Evolutionary conservation across 164 flowering plant species (phyloP).

Genomic region (Aristolochia californica): DNA sequence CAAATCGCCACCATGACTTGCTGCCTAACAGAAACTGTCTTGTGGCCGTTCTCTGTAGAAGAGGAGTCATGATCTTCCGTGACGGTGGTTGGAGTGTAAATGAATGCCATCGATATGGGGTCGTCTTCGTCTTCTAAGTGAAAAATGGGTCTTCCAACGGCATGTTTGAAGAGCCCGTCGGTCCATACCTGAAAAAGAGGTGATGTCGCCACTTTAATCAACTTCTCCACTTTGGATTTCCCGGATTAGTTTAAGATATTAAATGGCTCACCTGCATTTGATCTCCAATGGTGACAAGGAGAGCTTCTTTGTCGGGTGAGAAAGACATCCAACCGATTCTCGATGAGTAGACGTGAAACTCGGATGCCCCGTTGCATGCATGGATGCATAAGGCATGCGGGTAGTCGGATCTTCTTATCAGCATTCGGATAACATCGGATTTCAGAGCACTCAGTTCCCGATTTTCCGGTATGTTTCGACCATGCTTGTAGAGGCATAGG

Average conservation of each 20-base stretch:
- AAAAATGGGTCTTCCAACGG: constrained; percentile 63
- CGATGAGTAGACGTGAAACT: constrained; percentile 59
- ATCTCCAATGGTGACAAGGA: constrained; percentile 73
- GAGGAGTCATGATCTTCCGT: background rate
- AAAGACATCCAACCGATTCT: constrained; percentile 85
- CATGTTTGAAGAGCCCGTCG: constrained; percentile 62
- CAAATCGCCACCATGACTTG: constrained; percentile 39
- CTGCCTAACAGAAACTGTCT: constrained; percentile 40
- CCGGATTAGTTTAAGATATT: too few relatives aligned
- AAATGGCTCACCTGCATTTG: constrained; percentile 49
- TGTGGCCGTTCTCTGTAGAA: constrained; percentile 7
- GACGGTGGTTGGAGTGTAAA: constrained; percentile 41
- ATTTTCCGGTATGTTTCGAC: constrained; percentile 6
- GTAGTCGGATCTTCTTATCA: constrained; percentile 56
- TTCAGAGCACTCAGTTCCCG: constrained; percentile 21
- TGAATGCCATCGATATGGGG: constrained; percentile 62
- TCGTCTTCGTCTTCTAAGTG: constrained; percentile 28
- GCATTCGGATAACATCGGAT: constrained; percentile 64
- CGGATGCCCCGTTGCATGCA: constrained; percentile 36
- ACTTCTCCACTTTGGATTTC: too few relatives aligned
- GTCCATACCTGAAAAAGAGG: constrained; percentile 62
- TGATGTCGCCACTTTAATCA: too few relatives aligned
- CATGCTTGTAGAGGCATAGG: constrained; percentile 47
- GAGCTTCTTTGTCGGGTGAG: constrained; percentile 34
- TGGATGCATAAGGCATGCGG: constrained; percentile 62